Evolutionary conservation across 176 grass and related monocot genomes (phyloP).

Genomic region (Bolboschoenus planiculmis): DNA sequence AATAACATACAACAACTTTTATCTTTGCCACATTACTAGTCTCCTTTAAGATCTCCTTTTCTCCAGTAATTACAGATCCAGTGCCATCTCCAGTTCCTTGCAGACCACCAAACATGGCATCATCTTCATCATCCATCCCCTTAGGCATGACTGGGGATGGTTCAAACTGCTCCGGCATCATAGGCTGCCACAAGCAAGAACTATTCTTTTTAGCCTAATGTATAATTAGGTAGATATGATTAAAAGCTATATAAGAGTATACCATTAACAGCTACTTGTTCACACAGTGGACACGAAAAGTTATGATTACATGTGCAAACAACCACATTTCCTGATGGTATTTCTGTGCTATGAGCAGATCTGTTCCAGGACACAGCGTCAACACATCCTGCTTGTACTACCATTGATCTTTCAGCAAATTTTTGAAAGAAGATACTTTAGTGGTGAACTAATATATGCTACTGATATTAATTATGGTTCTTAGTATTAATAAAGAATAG

Average conservation of each 20-base stretch:
- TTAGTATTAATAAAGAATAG: neutral
- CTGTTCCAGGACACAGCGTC: neutral
- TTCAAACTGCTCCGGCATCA: slow-evolving; percentile 80
- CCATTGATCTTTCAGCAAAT: neutral
- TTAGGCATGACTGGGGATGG: slow-evolving; percentile 83
- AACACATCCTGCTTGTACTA: neutral
- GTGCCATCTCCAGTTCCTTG: slow-evolving; percentile 63
- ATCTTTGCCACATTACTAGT: slow-evolving; percentile 98
- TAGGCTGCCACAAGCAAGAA: slow-evolving; percentile 54
- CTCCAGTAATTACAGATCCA: slow-evolving; percentile 34
- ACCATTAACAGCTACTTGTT: slow-evolving; percentile 12
- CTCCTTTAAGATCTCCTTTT: slow-evolving; percentile 53
- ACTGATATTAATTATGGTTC: neutral
- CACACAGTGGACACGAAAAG: slow-evolving; percentile 3
- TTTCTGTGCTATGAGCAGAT: neutral
- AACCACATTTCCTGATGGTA: neutral
- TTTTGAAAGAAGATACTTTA: neutral
- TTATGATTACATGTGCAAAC: neutral
- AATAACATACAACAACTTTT: slow-evolving; percentile 87
- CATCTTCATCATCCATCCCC: slow-evolving; percentile 79
- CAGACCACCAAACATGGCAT: slow-evolving; percentile 41
- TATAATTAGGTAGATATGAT: slow-evolving; percentile 23
- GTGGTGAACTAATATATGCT: neutral
- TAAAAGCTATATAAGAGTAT: slow-evolving; percentile 8
- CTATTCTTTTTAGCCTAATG: neutral